Conservation (phyloP, 495 filamentous ascomycete genomes). For the Lepidopterella palustris region DNA sequence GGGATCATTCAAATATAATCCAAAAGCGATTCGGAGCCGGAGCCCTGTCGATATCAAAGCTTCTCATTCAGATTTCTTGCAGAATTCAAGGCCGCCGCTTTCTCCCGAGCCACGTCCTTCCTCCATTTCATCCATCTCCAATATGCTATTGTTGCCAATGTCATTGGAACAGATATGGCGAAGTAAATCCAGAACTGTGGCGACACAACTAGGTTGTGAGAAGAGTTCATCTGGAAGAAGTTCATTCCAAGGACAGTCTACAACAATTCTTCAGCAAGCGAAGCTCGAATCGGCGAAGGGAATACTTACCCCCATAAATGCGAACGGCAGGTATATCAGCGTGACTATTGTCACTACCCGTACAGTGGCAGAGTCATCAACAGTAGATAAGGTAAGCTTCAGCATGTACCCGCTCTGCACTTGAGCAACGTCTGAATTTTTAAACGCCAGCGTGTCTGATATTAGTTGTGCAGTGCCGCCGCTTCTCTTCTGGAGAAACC, state of each 20-base stretch:
- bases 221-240: background rate
- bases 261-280: background rate
- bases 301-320: slow-evolving; percentile 42
- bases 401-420: slow-evolving; percentile 40
- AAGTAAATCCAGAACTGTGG: background rate
- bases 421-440: slow-evolving; percentile 14
- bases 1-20: too few species aligned
- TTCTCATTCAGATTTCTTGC: background rate
- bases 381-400: slow-evolving; percentile 38
- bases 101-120: background rate
- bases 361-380: slow-evolving; percentile 37
- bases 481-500: background rate
- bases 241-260: background rate
- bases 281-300: background rate
- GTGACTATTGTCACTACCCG: slow-evolving; percentile 41
- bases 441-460: background rate
- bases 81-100: background rate
- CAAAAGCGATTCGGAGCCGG: background rate
- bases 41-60: background rate
- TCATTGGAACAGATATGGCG: background rate
- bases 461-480: background rate
- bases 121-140: background rate
- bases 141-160: background rate
- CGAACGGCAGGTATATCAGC: slow-evolving; percentile 42
- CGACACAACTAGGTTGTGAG: background rate